Evolutionary conservation across 2,329 filamentous ascomycete genomes (phyloP), one percentile per base, ranked within the genome.

Genomic region (Pezicula radicicola): DNA sequence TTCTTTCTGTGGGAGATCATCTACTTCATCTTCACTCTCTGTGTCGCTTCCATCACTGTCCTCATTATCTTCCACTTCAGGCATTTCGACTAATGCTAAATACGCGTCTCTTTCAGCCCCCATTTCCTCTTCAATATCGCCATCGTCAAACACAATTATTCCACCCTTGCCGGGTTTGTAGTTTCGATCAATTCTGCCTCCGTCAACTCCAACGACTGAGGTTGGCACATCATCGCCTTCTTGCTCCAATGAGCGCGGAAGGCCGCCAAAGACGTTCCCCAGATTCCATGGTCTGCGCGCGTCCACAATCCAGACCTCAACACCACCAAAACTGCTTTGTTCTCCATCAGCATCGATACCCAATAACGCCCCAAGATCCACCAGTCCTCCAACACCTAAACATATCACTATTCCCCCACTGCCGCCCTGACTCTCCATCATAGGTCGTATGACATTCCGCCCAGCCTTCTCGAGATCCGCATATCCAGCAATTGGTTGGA

Each of bases 241-340:
- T 67, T 62, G 75, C 70, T 55, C 76, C 74, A 40, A 69, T 74
- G n/a, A 68, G 63, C 6, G 75, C 71, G 36, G 75, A 55, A 83
- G 82, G 3, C 89, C 88, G 12, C 88, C 91, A 74, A 97, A 97
- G 13, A 97, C 84, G 68, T 99, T 99, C 57, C 84, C 85, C 65
- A 99, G 68, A 67, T 99, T 97, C 91, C 93, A 97, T 13, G 94
- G 94, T 54, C 94, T 80, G 69, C 94, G 83, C 27, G 93, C 84
- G 71, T 99, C 94, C 54, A 97, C 79, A 10, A 97, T 81, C 94
- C 94, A 99, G 30, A 97, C 88, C 67, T 97, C 91, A 1, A 97
- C 89, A n/a, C 89, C 89, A 36, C 87, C 84, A 72, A 89, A 87
- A 50, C 75, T 77, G 28, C 84, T 83, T 6, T 80, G 80, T 27